These are phyloP conservation scores for Oldenlandia corymbosa DNA, from an alignment of 257 asterid genomes.

Conservation along the genomic window DNA sequence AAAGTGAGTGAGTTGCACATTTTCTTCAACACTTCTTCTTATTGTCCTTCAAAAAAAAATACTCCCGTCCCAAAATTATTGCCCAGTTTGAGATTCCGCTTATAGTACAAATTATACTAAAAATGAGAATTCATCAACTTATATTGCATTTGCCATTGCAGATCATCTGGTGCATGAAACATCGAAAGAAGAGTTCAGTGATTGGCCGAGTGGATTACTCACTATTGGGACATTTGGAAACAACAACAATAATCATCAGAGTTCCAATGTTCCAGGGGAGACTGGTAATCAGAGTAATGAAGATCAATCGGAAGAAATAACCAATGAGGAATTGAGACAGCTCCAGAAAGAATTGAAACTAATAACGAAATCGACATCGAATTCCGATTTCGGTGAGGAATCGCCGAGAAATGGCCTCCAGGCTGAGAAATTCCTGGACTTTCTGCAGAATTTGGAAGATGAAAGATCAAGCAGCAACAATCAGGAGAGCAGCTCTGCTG, in stretches of 20 bases:
- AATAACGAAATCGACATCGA: slow-evolving; percentile 16
- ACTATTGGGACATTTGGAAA: slow-evolving; percentile 86
- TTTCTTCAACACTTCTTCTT: too few species aligned
- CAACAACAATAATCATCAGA: slow-evolving; percentile 24
- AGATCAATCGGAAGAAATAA: slow-evolving; percentile 17
- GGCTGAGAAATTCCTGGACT: slow-evolving; percentile 32
- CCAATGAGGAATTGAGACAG: slow-evolving; percentile 29
- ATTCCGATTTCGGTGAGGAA: slow-evolving; percentile 20
- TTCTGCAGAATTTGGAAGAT: slow-evolving; percentile 21
- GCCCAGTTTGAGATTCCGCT: too few species aligned
- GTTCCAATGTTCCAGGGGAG: slow-evolving; percentile 12
- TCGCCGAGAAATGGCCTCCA: slow-evolving; percentile 19
- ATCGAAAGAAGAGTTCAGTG: slow-evolving; percentile 60
- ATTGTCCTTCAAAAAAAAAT: too few species aligned
- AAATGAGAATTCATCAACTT: neutral
- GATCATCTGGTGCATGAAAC: slow-evolving; percentile 25
- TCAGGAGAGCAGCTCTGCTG: slow-evolving; percentile 23
- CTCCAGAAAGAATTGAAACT: slow-evolving; percentile 31
- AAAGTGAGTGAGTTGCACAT: slow-evolving; percentile 36
- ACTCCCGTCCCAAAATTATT: neutral
- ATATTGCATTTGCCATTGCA: slow-evolving; percentile 1
- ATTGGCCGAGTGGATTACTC: slow-evolving; percentile 69
- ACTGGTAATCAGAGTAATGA: slow-evolving; percentile 4
- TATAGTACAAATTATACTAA: too few species aligned
- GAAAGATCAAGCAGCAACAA: slow-evolving; percentile 7